Base-by-base conservation (phyloP, 192 early-diverging fungal genomes). In the Pecoramyces ruminantium region DNA sequence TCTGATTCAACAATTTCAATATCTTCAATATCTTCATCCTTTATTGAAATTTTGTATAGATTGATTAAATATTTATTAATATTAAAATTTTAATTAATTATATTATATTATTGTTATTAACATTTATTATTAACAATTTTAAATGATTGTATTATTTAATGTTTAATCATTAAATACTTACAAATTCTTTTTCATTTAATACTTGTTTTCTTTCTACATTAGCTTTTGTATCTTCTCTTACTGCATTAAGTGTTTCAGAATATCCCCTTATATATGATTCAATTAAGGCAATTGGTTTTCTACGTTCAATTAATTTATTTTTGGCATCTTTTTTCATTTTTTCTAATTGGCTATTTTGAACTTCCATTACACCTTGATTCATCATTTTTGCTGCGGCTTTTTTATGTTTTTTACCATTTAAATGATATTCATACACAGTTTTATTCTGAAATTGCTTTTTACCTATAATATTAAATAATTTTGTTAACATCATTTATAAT, bases 161-260 rank as follows among this genome's bases (percentile, higher is more conserved):
- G n/a, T n/a, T n/a, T n/a, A n/a, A n/a, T n/a, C n/a, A n/a, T n/a
- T n/a, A n/a, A 29, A 9, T 34, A 81, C 81, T 51, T 27, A 81
- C 85, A 29, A 94, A 89, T 84, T 97, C 97, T 38, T 92, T 87
- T 30, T 94, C 95, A 18, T 95, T 97, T 78, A 98, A 86, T 28
- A 95, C 92, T 83, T 97, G 96, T 81, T 96, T 94, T 78, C 97
- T 88, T 84, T 97, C 94, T 0, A 97, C 92, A 81, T 97, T 93
- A 28, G 93, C 91, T 58, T 89, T 91, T 29, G 95, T 97, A 30
- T 96, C 95, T 28, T 93, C 91, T 27, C 92, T 84, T 77, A 90
- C 86, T 4, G 86, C 29, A 2, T 39, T 38, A 13, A 89, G 78
- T 17, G 79, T 78, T 30, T 78, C 29, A 13, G 79, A 87, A 78